Base-by-base conservation (phyloP, 208 protist genomes). In the Blechomonas ayalai region DNA sequence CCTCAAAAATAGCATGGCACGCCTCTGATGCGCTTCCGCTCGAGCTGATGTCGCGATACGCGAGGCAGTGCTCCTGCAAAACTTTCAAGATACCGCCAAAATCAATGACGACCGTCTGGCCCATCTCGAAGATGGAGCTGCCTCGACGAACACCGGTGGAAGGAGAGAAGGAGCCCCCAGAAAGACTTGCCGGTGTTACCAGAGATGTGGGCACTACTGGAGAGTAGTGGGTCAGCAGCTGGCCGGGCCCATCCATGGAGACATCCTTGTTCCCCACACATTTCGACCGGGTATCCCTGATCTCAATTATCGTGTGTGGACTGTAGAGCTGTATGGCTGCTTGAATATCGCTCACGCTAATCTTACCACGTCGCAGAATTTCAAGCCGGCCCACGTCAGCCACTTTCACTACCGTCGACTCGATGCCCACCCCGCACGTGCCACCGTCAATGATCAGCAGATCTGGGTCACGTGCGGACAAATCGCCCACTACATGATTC, bases 171-270 rank as follows among this genome's bases (percentile, higher is more conserved):
- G 10, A n/a, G 10, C 12, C 10, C 31, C n/a, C 29, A 15, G 19
- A 22, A 6, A 91, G 32, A 32, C 77, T 82, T 16, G 61, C 70
- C 0, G 83, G 82, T 10, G 76, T 86, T 29, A 90, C 48, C 15
- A 96, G 58, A 9, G 61, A 75, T 12, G 85, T 70, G 2, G 78
- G 69, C 8, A 96, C 67, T 40, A 47, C 49, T 0, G 90, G 90
- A 7, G 86, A 79, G 64, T 96, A 96, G 57, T 96, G 90, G 4
- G 85, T 96, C 27, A 96, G 66, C n/a, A 95, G 49, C 61, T 96
- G 90, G 2, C 90, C 90, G 26, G 90, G 90, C 35, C 84, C 86
- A 52, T 79, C 84, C 85, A 93, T 92, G 2, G 73, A 71, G 32
- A 53, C 52, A 33, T 66, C 68, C 18, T 53, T 31, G 8, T n/a